phyloP scores from a whole-genome alignment of 371 early-diverging fungal genomes.

The Synchytrium microbalum region DNA sequence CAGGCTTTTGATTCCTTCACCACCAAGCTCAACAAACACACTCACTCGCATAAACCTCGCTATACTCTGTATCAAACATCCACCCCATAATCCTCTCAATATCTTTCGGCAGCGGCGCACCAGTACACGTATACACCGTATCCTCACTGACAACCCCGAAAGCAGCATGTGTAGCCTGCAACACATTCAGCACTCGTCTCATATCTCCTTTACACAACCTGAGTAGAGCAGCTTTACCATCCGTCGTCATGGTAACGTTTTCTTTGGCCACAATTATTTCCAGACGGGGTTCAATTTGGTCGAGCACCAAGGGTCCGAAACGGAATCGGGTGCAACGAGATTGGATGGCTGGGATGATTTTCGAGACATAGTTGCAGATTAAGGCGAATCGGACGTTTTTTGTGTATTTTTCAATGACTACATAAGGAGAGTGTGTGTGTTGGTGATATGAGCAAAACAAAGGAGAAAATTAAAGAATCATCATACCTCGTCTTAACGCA shows the following conservation, averaged over 20 bases:
- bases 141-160: constrained; percentile 65
- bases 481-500: constrained; percentile 81
- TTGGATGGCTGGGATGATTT: constrained; percentile 97
- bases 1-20: too few species aligned
- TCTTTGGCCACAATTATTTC: constrained; percentile 66
- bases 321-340: constrained; percentile 97
- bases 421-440: neutral
- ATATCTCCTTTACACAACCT: constrained; percentile 89
- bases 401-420: constrained; percentile 97
- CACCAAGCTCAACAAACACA: too few species aligned
- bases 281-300: constrained; percentile 70
- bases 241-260: constrained; percentile 67
- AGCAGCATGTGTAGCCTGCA: constrained; percentile 82
- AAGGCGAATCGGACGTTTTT: constrained; percentile 96
- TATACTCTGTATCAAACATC: constrained; percentile 74
- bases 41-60: constrained; percentile 64
- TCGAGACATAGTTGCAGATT: constrained; percentile 97
- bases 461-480: neutral
- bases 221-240: constrained; percentile 74
- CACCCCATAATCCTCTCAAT: constrained; percentile 70
- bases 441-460: neutral
- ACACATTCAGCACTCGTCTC: constrained; percentile 91
- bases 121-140: constrained; percentile 84
- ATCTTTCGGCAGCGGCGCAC: constrained; percentile 82
- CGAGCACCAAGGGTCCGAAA: constrained; percentile 80